Evolutionary conservation across 1,284 basidiomycete genomes (phyloP).

Genomic region (Termitomyces sp.): DNA sequence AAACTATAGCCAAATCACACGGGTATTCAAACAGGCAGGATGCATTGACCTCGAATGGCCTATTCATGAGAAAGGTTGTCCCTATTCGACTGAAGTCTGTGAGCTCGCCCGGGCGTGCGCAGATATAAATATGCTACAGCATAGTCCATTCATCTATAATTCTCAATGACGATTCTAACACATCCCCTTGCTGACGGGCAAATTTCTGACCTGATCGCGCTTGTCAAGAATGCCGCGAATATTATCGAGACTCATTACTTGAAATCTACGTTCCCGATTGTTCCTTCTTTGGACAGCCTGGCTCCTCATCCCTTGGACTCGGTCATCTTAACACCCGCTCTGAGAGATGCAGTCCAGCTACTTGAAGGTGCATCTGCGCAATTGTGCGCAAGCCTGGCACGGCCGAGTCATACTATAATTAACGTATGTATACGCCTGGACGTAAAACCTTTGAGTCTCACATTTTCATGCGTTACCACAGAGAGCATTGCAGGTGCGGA

Average conservation of each 20-base stretch:
- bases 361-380: conserved; percentile 25
- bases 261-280: conserved; percentile 6
- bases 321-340: conserved; percentile 8
- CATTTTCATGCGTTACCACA: neutral
- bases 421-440: conserved; percentile 15
- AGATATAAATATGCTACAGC: neutral
- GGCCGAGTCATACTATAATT: conserved; percentile 21
- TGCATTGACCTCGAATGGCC: too few relatives aligned
- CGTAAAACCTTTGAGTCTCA: neutral
- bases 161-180: neutral
- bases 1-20: too few relatives aligned
- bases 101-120: neutral
- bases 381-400: conserved; percentile 19
- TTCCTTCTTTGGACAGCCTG: conserved; percentile 22
- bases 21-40: too few relatives aligned
- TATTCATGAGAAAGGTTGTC: neutral
- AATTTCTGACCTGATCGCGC: neutral
- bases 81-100: too few relatives aligned
- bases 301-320: conserved; percentile 21
- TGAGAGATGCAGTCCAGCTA: conserved; percentile 19
- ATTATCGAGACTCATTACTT: conserved; percentile 5
- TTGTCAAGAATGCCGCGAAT: neutral
- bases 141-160: neutral
- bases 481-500: conserved; percentile 1
- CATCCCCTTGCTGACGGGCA: neutral